Evolutionary conservation across 2,329 filamentous ascomycete genomes (phyloP).

Genomic region (Scleromitrula shiraiana): DNA sequence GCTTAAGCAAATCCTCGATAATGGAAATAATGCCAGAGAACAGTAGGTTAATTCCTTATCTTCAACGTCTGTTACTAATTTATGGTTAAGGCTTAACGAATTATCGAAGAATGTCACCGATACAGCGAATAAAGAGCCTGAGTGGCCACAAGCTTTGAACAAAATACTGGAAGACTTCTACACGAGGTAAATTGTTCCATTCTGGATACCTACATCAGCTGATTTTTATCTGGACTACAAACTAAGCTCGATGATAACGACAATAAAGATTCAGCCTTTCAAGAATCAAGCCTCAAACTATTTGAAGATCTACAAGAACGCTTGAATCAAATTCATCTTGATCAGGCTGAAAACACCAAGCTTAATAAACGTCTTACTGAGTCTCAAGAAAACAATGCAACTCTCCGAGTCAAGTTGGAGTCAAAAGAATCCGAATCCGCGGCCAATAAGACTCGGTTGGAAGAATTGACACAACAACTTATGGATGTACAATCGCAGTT

Average conservation of each 20-base stretch:
- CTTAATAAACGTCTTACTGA: slow-evolving; percentile 19
- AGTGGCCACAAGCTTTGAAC: slow-evolving; percentile 13
- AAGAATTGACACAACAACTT: slow-evolving; percentile 16
- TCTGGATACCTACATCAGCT: background rate
- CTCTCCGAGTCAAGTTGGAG: slow-evolving; percentile 12
- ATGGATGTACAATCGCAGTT: slow-evolving; percentile 14
- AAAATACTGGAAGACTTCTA: slow-evolving; percentile 22
- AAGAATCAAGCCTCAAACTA: slow-evolving; percentile 14
- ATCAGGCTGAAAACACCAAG: slow-evolving; percentile 13
- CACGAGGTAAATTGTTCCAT: slow-evolving; percentile 14
- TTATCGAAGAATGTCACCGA: slow-evolving; percentile 11
- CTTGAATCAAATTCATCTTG: slow-evolving; percentile 15
- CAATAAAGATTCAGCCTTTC: slow-evolving; percentile 2
- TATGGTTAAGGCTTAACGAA: slow-evolving; percentile 18
- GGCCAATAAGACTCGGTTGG: slow-evolving; percentile 10
- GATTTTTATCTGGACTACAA: slow-evolving; percentile 14
- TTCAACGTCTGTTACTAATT: slow-evolving; percentile 4
- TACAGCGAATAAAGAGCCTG: slow-evolving; percentile 11
- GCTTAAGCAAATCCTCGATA: slow-evolving; percentile 16
- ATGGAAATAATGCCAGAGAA: slow-evolving; percentile 17
- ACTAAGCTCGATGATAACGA: slow-evolving; percentile 10
- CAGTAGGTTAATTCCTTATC: slow-evolving; percentile 26
- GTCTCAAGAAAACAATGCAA: slow-evolving; percentile 17
- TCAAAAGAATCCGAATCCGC: slow-evolving; percentile 14
- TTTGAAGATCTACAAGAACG: slow-evolving; percentile 18